A percentile compares a stretch with the other conserved stretches of the same genome.
phyloP scores from a whole-genome alignment of 345 rosid species.

The Moricandia arvensis region DNA sequence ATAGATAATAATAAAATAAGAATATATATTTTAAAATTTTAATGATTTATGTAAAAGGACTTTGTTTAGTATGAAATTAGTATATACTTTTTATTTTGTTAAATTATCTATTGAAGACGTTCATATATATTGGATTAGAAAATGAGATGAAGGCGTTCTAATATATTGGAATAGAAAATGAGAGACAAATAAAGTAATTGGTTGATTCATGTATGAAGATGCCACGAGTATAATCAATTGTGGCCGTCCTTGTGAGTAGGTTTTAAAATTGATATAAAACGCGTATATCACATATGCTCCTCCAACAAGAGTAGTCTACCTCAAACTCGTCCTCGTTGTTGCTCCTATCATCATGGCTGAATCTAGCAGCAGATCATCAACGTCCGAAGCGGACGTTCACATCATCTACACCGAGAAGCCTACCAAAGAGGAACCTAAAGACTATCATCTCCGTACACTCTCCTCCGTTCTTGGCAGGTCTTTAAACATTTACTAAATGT shows the following conservation, averaged over 20 bases:
- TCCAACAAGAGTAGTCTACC: neutral
- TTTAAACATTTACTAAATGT: neutral
- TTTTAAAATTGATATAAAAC: neutral
- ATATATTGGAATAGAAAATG: neutral
- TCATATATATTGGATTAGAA: no score
- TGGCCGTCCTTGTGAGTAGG: neutral
- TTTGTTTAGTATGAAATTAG: no score
- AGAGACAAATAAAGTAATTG: neutral
- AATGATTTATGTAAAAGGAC: no score
- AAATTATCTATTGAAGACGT: no score
- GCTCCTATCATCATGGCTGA: constrained; percentile 48
- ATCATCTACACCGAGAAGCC: constrained; percentile 81
- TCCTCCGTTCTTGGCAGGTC: constrained; percentile 59
- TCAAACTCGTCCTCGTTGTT: neutral
- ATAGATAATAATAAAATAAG: no score
- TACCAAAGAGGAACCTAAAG: constrained; percentile 57
- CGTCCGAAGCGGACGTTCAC: constrained; percentile 55
- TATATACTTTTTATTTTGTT: no score
- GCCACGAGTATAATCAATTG: neutral
- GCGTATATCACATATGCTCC: neutral
- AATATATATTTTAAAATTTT: no score
- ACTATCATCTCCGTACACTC: constrained; percentile 69
- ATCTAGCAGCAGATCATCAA: constrained; percentile 21
- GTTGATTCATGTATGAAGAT: neutral
- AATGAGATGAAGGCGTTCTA: no score